A percentile compares a stretch with the other conserved stretches of the same genome.
These are phyloP conservation scores for Aureobasidium melanogenum DNA, from an alignment of 2,329 filamentous ascomycete species.

Conservation along the genomic window DNA sequence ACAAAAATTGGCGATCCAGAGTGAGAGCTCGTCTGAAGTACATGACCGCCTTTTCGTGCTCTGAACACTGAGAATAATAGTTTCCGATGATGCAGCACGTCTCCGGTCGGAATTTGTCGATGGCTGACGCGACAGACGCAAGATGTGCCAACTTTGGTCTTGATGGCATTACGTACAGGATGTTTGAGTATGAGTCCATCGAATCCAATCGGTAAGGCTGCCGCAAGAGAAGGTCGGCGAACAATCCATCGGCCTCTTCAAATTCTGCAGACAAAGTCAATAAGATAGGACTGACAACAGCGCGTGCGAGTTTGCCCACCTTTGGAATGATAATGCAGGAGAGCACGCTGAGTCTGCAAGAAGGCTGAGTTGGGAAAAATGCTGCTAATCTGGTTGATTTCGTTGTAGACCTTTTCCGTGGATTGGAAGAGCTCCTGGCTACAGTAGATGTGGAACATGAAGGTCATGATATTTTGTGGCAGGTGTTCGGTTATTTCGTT, in stretches of 20 bases:
- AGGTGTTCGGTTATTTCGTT: conserved; percentile 47
- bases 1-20: conserved; percentile 80
- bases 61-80: conserved; percentile 88
- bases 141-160: conserved; percentile 86
- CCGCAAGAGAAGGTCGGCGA: conserved; percentile 60
- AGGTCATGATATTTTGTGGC: conserved; percentile 83
- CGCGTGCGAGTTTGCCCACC: conserved; percentile 19
- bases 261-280: conserved; percentile 38
- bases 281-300: conserved; percentile 8
- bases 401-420: conserved; percentile 62
- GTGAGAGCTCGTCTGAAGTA: conserved; percentile 92
- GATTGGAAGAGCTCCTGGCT: conserved; percentile 89
- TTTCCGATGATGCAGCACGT: conserved; percentile 96
- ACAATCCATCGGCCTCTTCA: conserved; percentile 54
- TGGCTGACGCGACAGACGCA: conserved; percentile 79
- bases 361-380: conserved; percentile 88
- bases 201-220: conserved; percentile 69
- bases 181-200: conserved; percentile 94
- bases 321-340: conserved; percentile 86
- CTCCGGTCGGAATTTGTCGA: conserved; percentile 93
- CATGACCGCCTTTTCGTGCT: conserved; percentile 96
- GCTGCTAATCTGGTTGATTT: conserved; percentile 65
- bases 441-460: conserved; percentile 87
- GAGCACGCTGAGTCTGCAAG: conserved; percentile 77
- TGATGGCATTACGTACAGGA: conserved; percentile 84